These are phyloP conservation scores for Babesia sp. DNA, from an alignment of 169 alveolate genomes.

Conservation along the genomic window DNA sequence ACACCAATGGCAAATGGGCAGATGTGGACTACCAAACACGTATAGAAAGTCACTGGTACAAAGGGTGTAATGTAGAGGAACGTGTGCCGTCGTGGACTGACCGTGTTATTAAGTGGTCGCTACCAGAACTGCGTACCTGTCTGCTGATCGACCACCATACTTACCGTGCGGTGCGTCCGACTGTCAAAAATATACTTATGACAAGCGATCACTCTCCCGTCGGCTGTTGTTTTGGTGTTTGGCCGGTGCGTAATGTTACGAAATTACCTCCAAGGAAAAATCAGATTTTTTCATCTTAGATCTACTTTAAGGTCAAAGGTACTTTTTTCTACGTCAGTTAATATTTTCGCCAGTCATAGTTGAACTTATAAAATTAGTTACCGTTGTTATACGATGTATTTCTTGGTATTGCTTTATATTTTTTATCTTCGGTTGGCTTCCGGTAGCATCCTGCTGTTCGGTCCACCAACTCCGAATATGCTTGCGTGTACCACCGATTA, in stretches of 20 bases:
- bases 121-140: conserved; percentile 65
- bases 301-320: not conserved
- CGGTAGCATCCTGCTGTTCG: conserved; percentile 49
- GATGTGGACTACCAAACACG: conserved; percentile 74
- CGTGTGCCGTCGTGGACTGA: conserved; percentile 84
- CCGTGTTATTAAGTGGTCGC: conserved; percentile 78
- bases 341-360: not conserved
- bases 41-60: conserved; percentile 80
- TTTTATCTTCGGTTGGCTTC: not conserved
- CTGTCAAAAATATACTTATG: conserved; percentile 55
- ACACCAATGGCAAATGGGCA: conserved; percentile 70
- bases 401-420: not conserved
- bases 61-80: conserved; percentile 71
- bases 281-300: not conserved
- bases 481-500: conserved; percentile 42
- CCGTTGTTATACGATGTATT: not conserved
- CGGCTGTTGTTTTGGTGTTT: conserved; percentile 70
- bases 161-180: conserved; percentile 67
- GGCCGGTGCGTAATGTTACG: conserved; percentile 17
- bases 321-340: not conserved
- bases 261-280: not conserved
- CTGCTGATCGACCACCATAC: conserved; percentile 67
- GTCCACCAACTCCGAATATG: conserved; percentile 47
- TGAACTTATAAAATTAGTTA: not conserved
- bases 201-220: conserved; percentile 80